Conservation (phyloP, 2,329 filamentous ascomycete species). For the Teratosphaeria destructans region DNA sequence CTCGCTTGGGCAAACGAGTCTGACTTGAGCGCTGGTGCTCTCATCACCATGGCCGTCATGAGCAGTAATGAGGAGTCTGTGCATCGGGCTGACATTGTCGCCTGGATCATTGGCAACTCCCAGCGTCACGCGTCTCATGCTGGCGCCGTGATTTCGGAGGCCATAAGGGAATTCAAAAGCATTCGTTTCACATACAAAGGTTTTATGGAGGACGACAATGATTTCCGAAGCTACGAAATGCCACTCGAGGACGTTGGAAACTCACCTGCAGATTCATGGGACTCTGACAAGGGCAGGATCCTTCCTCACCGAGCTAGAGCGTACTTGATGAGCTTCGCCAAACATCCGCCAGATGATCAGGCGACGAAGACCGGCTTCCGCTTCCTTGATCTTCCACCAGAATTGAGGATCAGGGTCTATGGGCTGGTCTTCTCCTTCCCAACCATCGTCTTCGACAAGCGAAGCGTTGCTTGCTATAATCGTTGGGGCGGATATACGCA, state of each 20-base stretch:
- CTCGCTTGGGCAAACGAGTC: not conserved
- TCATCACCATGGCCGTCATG: conserved; percentile 6
- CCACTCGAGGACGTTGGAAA: not conserved
- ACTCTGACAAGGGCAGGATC: not conserved
- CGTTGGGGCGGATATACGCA: not conserved
- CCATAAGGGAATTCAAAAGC: not conserved
- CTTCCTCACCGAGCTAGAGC: not conserved
- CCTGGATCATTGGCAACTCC: not conserved
- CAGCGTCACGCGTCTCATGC: not conserved
- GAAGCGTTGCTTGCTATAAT: not conserved
- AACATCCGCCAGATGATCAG: not conserved
- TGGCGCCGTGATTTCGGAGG: not conserved
- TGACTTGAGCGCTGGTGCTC: conserved; percentile 1
- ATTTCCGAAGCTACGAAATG: not conserved
- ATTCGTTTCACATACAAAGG: not conserved
- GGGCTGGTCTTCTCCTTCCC: conserved; percentile 2
- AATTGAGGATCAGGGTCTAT: conserved; percentile 1
- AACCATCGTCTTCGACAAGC: not conserved
- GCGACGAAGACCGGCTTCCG: not conserved
- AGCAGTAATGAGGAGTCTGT: not conserved
- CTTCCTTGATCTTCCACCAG: conserved; percentile 2
- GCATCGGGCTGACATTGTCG: not conserved
- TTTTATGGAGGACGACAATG: not conserved
- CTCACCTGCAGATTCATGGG: not conserved
- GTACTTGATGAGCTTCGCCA: not conserved